Evolutionary conservation across 106 monocot species (phyloP).

Genomic region (Alisma plantagoaquatica): DNA sequence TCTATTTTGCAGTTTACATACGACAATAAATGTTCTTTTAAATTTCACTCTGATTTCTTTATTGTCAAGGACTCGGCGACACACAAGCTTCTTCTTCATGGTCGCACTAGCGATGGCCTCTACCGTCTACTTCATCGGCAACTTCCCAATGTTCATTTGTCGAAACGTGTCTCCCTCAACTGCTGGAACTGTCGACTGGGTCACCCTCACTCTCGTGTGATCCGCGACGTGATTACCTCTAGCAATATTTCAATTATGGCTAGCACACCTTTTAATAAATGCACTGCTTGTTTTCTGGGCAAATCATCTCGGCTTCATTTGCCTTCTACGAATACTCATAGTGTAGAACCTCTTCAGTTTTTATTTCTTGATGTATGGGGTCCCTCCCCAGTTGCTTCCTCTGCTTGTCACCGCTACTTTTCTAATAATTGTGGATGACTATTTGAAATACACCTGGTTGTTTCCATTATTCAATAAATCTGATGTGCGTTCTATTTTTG

Average conservation of each 20-base stretch:
- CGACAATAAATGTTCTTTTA: neutral
- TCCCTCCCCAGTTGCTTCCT: neutral
- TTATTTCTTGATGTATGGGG: constrained; percentile 11
- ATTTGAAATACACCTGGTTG: constrained; percentile 2
- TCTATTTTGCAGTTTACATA: neutral
- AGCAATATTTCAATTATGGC: neutral
- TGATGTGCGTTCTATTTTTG: constrained; percentile 2
- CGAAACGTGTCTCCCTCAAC: neutral
- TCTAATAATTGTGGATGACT: constrained; percentile 14
- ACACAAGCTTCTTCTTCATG: neutral
- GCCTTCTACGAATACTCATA: neutral
- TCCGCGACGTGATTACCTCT: no score
- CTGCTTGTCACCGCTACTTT: constrained; percentile 1
- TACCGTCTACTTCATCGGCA: neutral
- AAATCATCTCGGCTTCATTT: neutral
- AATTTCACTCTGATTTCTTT: neutral
- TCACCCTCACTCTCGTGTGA: no score
- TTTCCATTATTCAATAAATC: constrained; percentile 6
- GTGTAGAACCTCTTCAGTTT: constrained; percentile 1
- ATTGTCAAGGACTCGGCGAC: neutral
- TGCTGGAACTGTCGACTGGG: neutral
- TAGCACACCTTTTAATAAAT: neutral
- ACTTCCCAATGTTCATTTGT: neutral
- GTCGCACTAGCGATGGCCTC: neutral
- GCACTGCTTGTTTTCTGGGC: neutral